These are phyloP conservation scores for Phascolomyces articulosus DNA, from an alignment of 371 early-diverging fungal species.

Conservation along the genomic window DNA sequence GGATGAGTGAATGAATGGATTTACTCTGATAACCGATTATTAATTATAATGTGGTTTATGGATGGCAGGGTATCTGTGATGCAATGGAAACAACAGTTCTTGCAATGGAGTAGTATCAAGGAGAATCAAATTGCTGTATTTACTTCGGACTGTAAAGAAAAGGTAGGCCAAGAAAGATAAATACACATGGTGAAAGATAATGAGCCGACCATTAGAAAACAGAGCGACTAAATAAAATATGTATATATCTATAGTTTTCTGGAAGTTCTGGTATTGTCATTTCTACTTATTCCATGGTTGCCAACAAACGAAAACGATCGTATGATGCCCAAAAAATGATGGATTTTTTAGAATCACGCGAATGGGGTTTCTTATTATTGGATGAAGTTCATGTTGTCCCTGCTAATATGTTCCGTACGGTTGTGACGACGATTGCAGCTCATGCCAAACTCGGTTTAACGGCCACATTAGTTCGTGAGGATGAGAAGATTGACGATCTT, in stretches of 20 bases:
- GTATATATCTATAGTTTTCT: conserved; percentile 52
- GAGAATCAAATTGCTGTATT: conserved; percentile 95
- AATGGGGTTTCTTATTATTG: conserved; percentile 98
- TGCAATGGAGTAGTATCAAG: conserved; percentile 94
- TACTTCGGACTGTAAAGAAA: conserved; percentile 96
- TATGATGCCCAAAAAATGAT: conserved; percentile 97
- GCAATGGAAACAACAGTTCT: conserved; percentile 99
- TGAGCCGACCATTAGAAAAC: background rate
- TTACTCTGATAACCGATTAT: background rate
- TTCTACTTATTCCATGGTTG: conserved; percentile 99
- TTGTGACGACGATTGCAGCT: conserved; percentile 93
- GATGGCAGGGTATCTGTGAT: conserved; percentile 87
- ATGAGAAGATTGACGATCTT: conserved; percentile 99
- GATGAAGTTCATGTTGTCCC: conserved; percentile 99
- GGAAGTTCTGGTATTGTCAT: conserved; percentile 94
- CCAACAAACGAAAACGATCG: conserved; percentile 94
- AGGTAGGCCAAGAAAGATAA: conserved; percentile 50
- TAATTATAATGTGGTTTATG: background rate
- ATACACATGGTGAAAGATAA: background rate
- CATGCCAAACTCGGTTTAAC: conserved; percentile 99
- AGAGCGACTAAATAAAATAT: background rate
- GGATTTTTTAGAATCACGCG: conserved; percentile 89
- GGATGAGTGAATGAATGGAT: background rate
- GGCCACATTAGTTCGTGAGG: conserved; percentile 99
- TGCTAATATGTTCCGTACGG: conserved; percentile 98